These are phyloP conservation scores for Geoglossum glabrum DNA, from an alignment of 495 filamentous ascomycete genomes.

Conservation along the genomic window DNA sequence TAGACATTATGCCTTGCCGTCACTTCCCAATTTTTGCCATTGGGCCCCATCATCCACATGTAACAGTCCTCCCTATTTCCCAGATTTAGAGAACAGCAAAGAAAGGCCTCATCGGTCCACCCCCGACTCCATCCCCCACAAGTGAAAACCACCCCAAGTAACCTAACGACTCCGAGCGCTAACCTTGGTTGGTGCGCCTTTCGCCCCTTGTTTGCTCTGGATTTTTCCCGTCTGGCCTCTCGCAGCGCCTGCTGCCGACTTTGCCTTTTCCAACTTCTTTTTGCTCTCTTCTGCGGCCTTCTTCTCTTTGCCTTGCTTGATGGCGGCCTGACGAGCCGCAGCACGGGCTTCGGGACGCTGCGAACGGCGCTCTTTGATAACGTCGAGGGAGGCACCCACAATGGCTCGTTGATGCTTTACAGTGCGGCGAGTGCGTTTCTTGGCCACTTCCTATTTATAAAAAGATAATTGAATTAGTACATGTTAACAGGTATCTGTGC, in stretches of 20 bases:
- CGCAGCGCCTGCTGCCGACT: conserved; percentile 52
- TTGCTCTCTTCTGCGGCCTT: conserved; percentile 61
- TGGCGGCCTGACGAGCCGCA: conserved; percentile 76
- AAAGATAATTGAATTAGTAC: neutral
- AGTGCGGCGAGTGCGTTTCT: conserved; percentile 95
- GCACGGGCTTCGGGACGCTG: conserved; percentile 85
- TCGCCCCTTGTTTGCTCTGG: conserved; percentile 89
- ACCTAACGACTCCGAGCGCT: conserved; percentile 66
- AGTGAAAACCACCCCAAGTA: neutral
- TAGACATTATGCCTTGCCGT: neutral
- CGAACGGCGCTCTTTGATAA: conserved; percentile 96
- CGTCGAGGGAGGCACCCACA: conserved; percentile 95
- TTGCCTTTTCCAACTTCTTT: conserved; percentile 99
- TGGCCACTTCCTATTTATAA: conserved; percentile 72
- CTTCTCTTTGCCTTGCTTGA: conserved; percentile 96
- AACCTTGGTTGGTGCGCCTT: conserved; percentile 74
- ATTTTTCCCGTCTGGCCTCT: conserved; percentile 62
- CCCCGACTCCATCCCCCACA: conserved; percentile 2
- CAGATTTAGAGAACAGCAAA: neutral
- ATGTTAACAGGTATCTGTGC: neutral
- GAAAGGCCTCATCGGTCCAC: neutral
- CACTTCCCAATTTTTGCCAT: neutral
- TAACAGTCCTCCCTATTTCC: neutral
- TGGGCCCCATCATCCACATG: neutral
- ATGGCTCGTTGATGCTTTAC: conserved; percentile 98